Evolutionary conservation across 805 yeast genomes (phyloP).

Genomic region (Pichia nakasei): DNA sequence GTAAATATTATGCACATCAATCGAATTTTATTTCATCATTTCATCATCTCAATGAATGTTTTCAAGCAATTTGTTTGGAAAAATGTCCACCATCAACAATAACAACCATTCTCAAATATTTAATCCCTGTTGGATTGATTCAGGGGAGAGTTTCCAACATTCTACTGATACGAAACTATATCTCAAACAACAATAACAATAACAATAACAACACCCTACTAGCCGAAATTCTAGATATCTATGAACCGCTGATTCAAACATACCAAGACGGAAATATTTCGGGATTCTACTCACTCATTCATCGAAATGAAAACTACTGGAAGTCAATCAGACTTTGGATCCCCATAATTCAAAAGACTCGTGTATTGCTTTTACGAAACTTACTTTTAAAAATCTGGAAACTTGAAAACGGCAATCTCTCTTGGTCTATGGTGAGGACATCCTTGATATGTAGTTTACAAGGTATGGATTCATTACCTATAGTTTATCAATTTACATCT

Average conservation of each 20-base stretch:
- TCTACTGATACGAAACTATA: constrained; percentile 1
- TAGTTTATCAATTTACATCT: constrained; percentile 11
- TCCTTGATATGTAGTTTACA: constrained; percentile 22
- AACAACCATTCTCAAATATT: constrained; percentile 31
- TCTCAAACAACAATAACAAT: no score
- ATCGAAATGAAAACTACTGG: constrained; percentile 31
- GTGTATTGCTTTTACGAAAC: constrained; percentile 40
- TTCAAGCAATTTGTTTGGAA: constrained; percentile 18
- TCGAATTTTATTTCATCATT: constrained; percentile 39
- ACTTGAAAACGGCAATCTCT: constrained; percentile 10
- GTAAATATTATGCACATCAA: constrained; percentile 45
- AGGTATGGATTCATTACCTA: constrained; percentile 3
- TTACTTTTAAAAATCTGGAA: constrained; percentile 20
- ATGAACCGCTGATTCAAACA: constrained; percentile 29
- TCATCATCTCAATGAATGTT: constrained; percentile 44
- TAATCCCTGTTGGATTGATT: constrained; percentile 44
- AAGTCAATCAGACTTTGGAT: constrained; percentile 31
- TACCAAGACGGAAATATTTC: constrained; percentile 36
- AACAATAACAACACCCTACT: no score
- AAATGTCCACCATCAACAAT: constrained; percentile 10
- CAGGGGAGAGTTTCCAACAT: constrained; percentile 44
- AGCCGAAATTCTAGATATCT: constrained; percentile 25
- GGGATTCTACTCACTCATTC: constrained; percentile 27
- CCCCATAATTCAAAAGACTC: constrained; percentile 36
- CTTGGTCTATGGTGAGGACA: constrained; percentile 15